Evolutionary conservation across 2,329 filamentous ascomycete species (phyloP).

Genomic region (Phialophora verrucosa): DNA sequence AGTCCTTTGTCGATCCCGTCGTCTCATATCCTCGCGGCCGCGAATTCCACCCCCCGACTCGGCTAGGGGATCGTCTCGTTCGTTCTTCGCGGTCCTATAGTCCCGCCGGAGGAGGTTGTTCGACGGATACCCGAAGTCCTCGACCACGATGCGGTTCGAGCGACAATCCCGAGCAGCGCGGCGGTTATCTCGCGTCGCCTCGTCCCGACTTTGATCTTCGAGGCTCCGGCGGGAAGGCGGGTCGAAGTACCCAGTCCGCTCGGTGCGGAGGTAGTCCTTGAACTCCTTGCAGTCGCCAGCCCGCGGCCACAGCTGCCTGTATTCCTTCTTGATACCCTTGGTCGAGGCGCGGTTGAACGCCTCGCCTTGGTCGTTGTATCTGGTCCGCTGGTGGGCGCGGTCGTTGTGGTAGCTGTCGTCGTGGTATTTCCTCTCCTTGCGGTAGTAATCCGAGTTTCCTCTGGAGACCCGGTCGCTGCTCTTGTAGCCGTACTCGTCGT

Average conservation of each 20-base stretch:
- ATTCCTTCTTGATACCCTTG: background rate
- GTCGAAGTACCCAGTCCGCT: background rate
- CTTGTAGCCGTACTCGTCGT: constrained; percentile 1
- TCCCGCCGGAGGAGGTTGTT: background rate
- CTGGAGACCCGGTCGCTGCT: background rate
- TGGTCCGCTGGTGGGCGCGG: background rate
- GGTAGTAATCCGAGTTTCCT: background rate
- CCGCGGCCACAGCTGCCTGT: background rate
- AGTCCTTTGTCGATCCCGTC: background rate
- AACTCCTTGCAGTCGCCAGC: background rate
- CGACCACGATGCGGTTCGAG: background rate
- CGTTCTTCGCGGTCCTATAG: constrained; percentile 3
- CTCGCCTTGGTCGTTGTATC: background rate
- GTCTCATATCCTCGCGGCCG: background rate
- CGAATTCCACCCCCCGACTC: background rate
- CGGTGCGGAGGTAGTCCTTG: constrained; percentile 12
- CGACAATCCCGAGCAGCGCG: background rate
- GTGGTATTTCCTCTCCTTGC: background rate
- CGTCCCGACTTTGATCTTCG: background rate
- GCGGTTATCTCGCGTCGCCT: background rate
- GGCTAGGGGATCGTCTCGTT: background rate
- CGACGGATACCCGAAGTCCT: background rate
- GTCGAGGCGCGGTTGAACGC: background rate
- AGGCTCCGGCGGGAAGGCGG: too few relatives aligned
- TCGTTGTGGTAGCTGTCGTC: background rate